These are phyloP conservation scores for Mycena latifolia DNA, from an alignment of 768 basidiomycete species.

Conservation along the genomic window DNA sequence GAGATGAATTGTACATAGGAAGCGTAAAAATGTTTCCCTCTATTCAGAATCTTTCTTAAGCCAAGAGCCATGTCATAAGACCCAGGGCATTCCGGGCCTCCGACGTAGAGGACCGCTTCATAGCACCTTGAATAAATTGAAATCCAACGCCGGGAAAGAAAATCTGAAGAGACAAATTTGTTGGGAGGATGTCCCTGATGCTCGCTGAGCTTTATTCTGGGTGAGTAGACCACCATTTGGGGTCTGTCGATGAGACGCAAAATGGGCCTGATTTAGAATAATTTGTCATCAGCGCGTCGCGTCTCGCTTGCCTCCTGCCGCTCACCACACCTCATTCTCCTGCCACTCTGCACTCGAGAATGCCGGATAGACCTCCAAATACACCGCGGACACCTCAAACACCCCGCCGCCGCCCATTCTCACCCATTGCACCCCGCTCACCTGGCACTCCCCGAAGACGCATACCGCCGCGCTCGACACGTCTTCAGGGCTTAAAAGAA, in stretches of 20 bases:
- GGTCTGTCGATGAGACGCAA: background rate
- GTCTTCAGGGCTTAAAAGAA: conserved; percentile 16
- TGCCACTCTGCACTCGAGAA: background rate
- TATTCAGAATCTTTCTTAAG: background rate
- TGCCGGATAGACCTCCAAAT: background rate
- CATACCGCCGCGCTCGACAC: conserved; percentile 7
- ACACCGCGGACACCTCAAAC: background rate
- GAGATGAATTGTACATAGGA: background rate
- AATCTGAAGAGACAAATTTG: background rate
- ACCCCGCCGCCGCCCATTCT: conserved; percentile 6
- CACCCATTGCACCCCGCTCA: background rate
- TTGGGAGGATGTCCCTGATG: background rate
- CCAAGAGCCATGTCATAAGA: background rate
- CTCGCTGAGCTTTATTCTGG: background rate
- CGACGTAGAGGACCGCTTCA: background rate
- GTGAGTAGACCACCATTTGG: background rate
- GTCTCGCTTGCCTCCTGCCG: background rate
- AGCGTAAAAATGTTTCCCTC: background rate
- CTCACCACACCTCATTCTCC: background rate
- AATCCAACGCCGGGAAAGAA: background rate
- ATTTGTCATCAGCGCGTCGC: conserved; percentile 17
- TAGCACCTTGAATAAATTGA: background rate
- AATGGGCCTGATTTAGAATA: background rate
- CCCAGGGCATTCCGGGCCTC: background rate
- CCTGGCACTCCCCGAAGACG: conserved; percentile 3